phyloP scores from a whole-genome alignment of 306 rosid species.

The Adenanthera pavonina region DNA sequence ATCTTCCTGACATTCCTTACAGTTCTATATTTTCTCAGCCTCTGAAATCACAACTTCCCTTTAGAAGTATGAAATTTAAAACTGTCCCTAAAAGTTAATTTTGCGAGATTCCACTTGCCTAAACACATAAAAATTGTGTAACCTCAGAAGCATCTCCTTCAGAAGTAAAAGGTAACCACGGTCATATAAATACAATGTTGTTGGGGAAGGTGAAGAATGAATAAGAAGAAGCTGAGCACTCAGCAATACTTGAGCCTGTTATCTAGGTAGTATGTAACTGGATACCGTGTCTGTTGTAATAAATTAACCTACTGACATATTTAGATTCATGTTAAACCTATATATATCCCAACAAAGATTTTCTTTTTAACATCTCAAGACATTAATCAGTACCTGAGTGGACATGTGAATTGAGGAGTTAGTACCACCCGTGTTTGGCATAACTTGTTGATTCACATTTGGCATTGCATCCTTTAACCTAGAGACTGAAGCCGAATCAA shows the following conservation, averaged over 20 bases:
- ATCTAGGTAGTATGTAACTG: not conserved
- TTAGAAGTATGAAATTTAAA: not conserved
- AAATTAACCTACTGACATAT: constrained; percentile 14
- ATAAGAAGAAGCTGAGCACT: not conserved
- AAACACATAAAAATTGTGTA: not conserved
- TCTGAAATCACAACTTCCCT: constrained; percentile 4
- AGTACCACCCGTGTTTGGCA: constrained; percentile 48
- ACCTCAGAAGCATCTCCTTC: not conserved
- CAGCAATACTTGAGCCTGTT: not conserved
- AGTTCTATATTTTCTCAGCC: not conserved
- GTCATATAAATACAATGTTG: not conserved
- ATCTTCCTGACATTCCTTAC: not conserved
- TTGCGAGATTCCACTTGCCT: constrained; percentile 8
- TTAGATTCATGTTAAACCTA: not conserved
- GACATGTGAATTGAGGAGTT: constrained; percentile 58
- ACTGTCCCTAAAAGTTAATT: not conserved
- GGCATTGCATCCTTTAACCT: constrained; percentile 58
- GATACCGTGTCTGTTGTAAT: not conserved
- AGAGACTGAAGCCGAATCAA: constrained; percentile 60
- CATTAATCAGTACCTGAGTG: constrained; percentile 54
- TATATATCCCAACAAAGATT: not conserved
- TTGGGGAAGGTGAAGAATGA: not conserved
- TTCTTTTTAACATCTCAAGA: constrained; percentile 15
- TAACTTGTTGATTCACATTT: constrained; percentile 52
- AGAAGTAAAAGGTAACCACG: not conserved